Base-by-base conservation (phyloP, 352 stramenopile species). In the Globisporangium cederbergense region DNA sequence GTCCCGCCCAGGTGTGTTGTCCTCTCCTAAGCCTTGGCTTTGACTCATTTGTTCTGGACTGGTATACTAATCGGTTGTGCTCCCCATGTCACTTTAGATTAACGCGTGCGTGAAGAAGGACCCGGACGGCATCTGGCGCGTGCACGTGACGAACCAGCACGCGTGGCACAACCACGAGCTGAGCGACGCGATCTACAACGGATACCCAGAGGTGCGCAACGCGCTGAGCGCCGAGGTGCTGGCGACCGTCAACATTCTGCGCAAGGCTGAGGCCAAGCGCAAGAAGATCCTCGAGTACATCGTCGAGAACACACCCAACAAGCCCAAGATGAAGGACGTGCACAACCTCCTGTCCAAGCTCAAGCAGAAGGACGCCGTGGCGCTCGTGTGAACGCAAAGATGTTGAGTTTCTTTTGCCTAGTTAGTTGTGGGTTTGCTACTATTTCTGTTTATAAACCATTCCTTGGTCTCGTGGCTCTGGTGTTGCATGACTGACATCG, bases 261-360 rank as follows among this genome's bases (percentile, higher is more conserved):
- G 71, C 49, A 67, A 64, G 38, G 68, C 58, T 36, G 60, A 78
- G 22, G 64, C 67, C 11, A 65, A 74, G 50, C 65, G 72, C 55
- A 66, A 70, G 58, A 72, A 70, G 59, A 78, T 78, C 61, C 64
- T 67, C 28, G 64, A 78, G 59, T 76, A 76, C 57, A 78, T 78
- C 32, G 50, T 72, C 16, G 68, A 76, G 54, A 72, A 69, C 68
- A 69, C 66, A 25, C 32, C 55, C 34, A 53, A 68, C n/a, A 53
- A 72, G 42, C 64, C 66, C 30, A 58, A 58, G 55, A 79, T 76
- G 72, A 76, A 76, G 60, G 72, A 79, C 58, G 64, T 77, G 43
- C 70, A 77, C 67, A 79, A 76, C 53, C 57, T 79, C 32, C 51
- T 74, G 38, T 75, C 68, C 14, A 71, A 71, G 40, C 51, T 74